Conservation (phyloP, 176 grass and related monocot genomes). For the Musa itinerans region DNA sequence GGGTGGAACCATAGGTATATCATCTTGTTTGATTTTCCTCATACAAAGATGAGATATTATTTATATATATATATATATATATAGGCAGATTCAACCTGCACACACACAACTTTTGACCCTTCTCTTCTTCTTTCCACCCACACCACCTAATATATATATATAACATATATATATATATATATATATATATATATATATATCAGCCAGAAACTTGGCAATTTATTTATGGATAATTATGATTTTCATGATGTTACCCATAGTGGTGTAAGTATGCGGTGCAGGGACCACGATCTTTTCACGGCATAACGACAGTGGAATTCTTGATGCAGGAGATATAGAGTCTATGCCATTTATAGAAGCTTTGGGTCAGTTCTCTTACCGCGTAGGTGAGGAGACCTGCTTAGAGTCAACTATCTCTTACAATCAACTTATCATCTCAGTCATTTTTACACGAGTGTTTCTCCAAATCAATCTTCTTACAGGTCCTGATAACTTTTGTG, state of each 20-base stretch:
- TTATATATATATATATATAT: neutral
- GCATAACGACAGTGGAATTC: conserved; percentile 54
- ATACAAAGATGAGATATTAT: too few species aligned
- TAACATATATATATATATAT: too few species aligned
- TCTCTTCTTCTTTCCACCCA: too few species aligned
- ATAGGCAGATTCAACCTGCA: too few species aligned
- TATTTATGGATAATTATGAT: conserved; percentile 13
- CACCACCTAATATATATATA: too few species aligned
- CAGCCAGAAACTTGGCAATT: neutral
- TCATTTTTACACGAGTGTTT: neutral
- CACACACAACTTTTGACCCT: too few species aligned
- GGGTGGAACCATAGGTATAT: conserved; percentile 89
- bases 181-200: neutral
- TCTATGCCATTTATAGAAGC: conserved; percentile 98
- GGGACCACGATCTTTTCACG: conserved; percentile 29
- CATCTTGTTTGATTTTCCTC: neutral
- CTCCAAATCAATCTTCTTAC: conserved; percentile 16
- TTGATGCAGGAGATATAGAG: conserved; percentile 97
- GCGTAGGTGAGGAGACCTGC: conserved; percentile 55
- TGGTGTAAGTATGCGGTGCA: conserved; percentile 50
- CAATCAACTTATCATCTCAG: too few species aligned
- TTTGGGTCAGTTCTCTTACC: conserved; percentile 88
- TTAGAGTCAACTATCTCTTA: neutral
- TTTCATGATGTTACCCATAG: conserved; percentile 52
- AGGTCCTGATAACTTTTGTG: conserved; percentile 86